Conservation (phyloP, 768 basidiomycete species). For the Tephrocybe sp. region DNA sequence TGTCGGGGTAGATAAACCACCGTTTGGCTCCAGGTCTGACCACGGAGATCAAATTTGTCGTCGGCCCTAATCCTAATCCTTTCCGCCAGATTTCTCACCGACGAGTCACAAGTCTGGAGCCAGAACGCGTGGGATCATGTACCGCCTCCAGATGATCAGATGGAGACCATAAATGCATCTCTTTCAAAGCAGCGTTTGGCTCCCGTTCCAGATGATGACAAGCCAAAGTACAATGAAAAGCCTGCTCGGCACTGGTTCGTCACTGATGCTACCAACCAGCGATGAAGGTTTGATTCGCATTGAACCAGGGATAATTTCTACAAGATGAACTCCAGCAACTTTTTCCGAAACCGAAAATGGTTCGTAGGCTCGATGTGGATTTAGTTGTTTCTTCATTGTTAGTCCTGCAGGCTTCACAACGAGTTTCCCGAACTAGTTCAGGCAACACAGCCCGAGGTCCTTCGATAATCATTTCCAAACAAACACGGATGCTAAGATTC, state of each 20-base stretch:
- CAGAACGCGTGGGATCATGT: conserved; percentile 95
- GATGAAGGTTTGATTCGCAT: conserved; percentile 17
- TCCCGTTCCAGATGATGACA: conserved; percentile 76
- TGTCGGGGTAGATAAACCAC: conserved; percentile 51
- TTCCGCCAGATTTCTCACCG: conserved; percentile 60
- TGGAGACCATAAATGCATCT: conserved; percentile 66
- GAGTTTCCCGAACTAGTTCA: conserved; percentile 90
- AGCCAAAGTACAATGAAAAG: conserved; percentile 68
- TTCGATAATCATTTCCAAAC: conserved; percentile 4
- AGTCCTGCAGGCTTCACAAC: conserved; percentile 70
- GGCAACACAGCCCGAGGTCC: conserved; percentile 66
- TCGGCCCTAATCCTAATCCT: background rate
- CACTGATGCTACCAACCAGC: background rate
- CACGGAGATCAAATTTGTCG: background rate
- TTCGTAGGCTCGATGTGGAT: conserved; percentile 19
- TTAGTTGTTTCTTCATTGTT: background rate
- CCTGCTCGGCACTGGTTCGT: conserved; percentile 72
- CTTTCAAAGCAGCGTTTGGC: conserved; percentile 67
- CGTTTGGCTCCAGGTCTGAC: conserved; percentile 69
- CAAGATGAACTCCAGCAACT: conserved; percentile 79
- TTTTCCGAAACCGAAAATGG: conserved; percentile 96
- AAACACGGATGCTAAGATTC: conserved; percentile 12
- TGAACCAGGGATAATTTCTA: conserved; percentile 94
- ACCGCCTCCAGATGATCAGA: conserved; percentile 79
- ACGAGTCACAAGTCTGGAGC: conserved; percentile 74